Conservation (phyloP, 139 green algal genomes). For the Tetraselmis chui region DNA sequence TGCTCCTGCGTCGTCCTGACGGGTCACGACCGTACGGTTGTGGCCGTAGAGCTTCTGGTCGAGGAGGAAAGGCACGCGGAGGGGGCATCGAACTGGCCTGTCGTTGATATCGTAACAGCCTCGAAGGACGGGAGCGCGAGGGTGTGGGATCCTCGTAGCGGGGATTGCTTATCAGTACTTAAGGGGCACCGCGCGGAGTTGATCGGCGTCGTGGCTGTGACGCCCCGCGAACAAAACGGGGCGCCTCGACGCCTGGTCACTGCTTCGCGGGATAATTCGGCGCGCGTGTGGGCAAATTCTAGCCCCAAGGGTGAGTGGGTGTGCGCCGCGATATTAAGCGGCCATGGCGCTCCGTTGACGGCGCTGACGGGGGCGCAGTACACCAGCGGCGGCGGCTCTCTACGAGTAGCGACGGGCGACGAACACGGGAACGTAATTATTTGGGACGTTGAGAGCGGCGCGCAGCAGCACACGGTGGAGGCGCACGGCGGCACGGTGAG, state of each 20-base stretch:
- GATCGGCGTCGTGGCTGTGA: not conserved
- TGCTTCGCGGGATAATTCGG: conserved; percentile 47
- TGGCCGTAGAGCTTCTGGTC: not conserved
- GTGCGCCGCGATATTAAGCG: not conserved
- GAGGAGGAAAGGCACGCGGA: not conserved
- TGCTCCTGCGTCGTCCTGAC: not conserved
- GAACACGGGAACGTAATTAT: not conserved
- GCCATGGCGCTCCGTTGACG: not conserved
- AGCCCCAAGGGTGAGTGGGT: not conserved
- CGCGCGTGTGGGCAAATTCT: conserved; percentile 37
- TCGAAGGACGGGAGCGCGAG: conserved; percentile 50
- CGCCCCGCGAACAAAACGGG: not conserved
- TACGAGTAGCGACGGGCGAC: not conserved
- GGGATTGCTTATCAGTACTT: not conserved
- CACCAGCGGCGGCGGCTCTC: not conserved
- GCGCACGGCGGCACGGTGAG: not conserved
- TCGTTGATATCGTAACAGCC: conserved; percentile 32
- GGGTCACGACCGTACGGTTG: not conserved
- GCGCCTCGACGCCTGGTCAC: conserved; percentile 25
- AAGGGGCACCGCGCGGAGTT: not conserved
- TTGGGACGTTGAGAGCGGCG: not conserved
- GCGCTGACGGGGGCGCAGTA: not conserved
- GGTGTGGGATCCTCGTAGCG: conserved; percentile 51
- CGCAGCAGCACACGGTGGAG: not conserved
- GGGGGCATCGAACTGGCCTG: not conserved